These are phyloP conservation scores for Craterostigma plantagineum DNA, from an alignment of 257 asterid species.

Conservation along the genomic window DNA sequence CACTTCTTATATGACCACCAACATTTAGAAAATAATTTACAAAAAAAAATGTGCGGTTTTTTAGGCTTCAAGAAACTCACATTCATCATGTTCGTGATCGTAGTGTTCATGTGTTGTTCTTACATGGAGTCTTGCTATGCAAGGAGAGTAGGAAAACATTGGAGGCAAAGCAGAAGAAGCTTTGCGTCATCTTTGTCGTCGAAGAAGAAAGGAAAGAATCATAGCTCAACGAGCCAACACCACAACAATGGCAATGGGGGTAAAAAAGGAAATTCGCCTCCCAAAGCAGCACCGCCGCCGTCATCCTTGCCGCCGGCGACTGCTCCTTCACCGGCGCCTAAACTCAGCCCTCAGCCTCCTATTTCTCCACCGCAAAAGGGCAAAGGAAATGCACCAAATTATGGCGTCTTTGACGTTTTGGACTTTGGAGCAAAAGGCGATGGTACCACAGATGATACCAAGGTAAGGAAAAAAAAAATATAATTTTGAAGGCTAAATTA, in stretches of 20 bases:
- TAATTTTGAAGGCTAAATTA: neutral
- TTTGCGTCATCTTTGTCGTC: constrained; percentile 20
- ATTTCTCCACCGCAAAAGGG: constrained; percentile 15
- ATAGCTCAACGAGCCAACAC: constrained; percentile 10
- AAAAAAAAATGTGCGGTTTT: constrained; percentile 24
- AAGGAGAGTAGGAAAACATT: constrained; percentile 39
- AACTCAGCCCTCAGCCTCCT: no score
- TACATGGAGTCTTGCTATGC: constrained; percentile 43
- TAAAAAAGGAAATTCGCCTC: constrained; percentile 14
- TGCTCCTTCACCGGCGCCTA: no score
- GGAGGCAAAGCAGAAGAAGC: constrained; percentile 22
- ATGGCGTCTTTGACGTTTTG: constrained; percentile 43
- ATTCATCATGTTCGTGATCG: constrained; percentile 21
- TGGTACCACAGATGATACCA: constrained; percentile 77
- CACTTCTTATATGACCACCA: neutral
- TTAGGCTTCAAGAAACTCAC: constrained; percentile 24
- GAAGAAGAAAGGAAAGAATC: constrained; percentile 46
- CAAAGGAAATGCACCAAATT: constrained; percentile 13
- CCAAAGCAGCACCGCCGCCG: constrained; percentile 15
- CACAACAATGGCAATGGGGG: constrained; percentile 37
- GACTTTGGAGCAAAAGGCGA: constrained; percentile 87
- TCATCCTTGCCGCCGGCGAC: constrained; percentile 10
- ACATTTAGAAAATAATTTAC: no score
- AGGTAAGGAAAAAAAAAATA: constrained; percentile 34
- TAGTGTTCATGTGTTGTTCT: constrained; percentile 30